Percentiles rank a stretch among this genome's conserved stretches.
Evolutionary conservation across 257 asterid species (phyloP).

Genomic region (Gentiana straminea): DNA sequence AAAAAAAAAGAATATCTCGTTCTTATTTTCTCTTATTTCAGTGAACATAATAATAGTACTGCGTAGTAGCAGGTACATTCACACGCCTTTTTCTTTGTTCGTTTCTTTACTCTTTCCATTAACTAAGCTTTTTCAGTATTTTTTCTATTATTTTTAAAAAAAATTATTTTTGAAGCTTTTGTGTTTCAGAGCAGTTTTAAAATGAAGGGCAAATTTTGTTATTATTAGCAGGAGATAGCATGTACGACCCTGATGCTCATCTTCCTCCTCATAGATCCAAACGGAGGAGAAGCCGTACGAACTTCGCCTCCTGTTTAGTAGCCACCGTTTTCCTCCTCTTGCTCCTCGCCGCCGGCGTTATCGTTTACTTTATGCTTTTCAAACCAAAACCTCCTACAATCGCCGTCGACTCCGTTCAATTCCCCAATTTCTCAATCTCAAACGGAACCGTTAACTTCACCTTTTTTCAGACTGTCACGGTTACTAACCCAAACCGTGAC

Average conservation of each 20-base stretch:
- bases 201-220: too few relatives aligned
- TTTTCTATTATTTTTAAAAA: background rate
- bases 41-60: too few relatives aligned
- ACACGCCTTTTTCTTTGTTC: background rate
- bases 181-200: too few relatives aligned
- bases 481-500: slow-evolving; percentile 81
- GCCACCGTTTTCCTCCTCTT: slow-evolving; percentile 69
- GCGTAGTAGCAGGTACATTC: too few relatives aligned
- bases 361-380: slow-evolving; percentile 66
- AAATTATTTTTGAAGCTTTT: too few relatives aligned
- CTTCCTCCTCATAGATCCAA: slow-evolving; percentile 32
- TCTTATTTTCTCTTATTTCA: too few relatives aligned
- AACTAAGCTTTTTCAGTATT: background rate
- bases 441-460: slow-evolving; percentile 79
- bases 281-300: slow-evolving; percentile 38
- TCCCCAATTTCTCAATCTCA: slow-evolving; percentile 68
- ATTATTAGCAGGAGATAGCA: background rate
- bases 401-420: slow-evolving; percentile 77
- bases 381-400: slow-evolving; percentile 74
- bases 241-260: slow-evolving; percentile 35
- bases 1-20: too few relatives aligned
- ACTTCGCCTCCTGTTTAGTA: slow-evolving; percentile 68
- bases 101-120: background rate
- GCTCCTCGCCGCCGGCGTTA: slow-evolving; percentile 42
- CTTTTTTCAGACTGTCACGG: slow-evolving; percentile 81